These are phyloP conservation scores for Ilyonectria mors-panacis DNA, from an alignment of 2,329 filamentous ascomycete species.

Conservation along the genomic window DNA sequence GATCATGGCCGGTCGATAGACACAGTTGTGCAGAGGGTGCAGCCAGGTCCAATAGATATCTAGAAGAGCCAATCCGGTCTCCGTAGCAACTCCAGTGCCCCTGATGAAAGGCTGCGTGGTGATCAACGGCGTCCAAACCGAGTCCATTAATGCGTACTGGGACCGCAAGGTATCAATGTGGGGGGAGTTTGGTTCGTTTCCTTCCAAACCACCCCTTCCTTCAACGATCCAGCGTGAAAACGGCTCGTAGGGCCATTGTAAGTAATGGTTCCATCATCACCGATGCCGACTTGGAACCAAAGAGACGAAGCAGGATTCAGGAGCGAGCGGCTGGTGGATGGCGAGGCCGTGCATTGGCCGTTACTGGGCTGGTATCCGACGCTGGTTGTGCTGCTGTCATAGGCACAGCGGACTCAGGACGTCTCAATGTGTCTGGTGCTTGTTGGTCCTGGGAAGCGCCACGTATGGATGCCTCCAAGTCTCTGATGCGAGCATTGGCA, in stretches of 20 bases:
- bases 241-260: slow-evolving; percentile 45
- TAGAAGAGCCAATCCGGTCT: slow-evolving; percentile 32
- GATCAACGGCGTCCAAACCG: slow-evolving; percentile 1
- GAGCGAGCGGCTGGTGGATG: not conserved
- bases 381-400: not conserved
- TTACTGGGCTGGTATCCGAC: too few relatives aligned
- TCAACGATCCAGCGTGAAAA: slow-evolving; percentile 32
- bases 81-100: slow-evolving; percentile 31
- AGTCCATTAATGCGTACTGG: slow-evolving; percentile 10
- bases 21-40: slow-evolving; percentile 39
- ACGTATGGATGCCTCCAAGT: slow-evolving; percentile 7
- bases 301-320: slow-evolving; percentile 18
- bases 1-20: slow-evolving; percentile 37
- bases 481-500: slow-evolving; percentile 24
- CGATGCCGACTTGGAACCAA: slow-evolving; percentile 42
- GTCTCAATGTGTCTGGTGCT: not conserved
- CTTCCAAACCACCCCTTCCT: not conserved
- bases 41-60: slow-evolving; percentile 46
- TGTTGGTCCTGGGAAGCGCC: not conserved
- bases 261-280: slow-evolving; percentile 38
- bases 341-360: not conserved
- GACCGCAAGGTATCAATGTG: not conserved
- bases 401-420: too few relatives aligned
- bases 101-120: slow-evolving; percentile 13
- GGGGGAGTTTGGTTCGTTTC: too few relatives aligned